Percentiles rank a stretch among this genome's conserved stretches.
phyloP scores from a whole-genome alignment of 192 early-diverging fungal species.

The Dissophora ornata region DNA sequence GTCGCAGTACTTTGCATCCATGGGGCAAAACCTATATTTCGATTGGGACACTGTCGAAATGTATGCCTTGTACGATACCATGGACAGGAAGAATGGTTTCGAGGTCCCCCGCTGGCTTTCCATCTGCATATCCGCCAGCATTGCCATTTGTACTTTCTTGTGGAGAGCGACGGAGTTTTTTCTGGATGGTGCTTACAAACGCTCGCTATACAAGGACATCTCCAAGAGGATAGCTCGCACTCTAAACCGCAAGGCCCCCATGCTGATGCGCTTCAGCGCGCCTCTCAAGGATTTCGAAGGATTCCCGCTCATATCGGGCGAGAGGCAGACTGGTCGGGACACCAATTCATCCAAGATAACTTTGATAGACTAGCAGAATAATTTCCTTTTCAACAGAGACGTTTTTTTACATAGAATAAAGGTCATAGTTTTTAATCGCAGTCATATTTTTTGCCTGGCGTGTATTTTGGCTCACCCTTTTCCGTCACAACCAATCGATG shows the following conservation, averaged over 20 bases:
- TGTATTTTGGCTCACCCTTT: too few relatives aligned
- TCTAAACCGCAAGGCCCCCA: neutral
- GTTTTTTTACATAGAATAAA: too few relatives aligned
- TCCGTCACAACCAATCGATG: too few relatives aligned
- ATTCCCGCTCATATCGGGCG: neutral
- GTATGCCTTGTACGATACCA: constrained; percentile 10
- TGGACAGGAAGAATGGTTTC: constrained; percentile 8
- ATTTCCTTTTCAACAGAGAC: too few relatives aligned
- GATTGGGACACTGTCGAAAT: constrained; percentile 2
- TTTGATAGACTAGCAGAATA: too few relatives aligned
- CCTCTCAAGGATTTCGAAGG: neutral
- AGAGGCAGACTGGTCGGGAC: too few relatives aligned
- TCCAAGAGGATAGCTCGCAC: neutral
- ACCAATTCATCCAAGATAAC: too few relatives aligned
- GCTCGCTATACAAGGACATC: constrained; percentile 3
- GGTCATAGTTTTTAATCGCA: too few relatives aligned
- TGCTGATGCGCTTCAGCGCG: neutral
- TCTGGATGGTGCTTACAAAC: neutral
- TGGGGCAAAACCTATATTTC: constrained; percentile 11
- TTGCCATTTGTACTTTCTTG: neutral
- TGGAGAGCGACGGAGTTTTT: neutral
- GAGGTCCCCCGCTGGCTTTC: constrained; percentile 4
- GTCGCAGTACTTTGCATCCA: neutral
- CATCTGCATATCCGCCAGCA: neutral
- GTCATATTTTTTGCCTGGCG: too few relatives aligned